phyloP scores from a whole-genome alignment of 768 basidiomycete genomes.

The Amanita brunnescens region DNA sequence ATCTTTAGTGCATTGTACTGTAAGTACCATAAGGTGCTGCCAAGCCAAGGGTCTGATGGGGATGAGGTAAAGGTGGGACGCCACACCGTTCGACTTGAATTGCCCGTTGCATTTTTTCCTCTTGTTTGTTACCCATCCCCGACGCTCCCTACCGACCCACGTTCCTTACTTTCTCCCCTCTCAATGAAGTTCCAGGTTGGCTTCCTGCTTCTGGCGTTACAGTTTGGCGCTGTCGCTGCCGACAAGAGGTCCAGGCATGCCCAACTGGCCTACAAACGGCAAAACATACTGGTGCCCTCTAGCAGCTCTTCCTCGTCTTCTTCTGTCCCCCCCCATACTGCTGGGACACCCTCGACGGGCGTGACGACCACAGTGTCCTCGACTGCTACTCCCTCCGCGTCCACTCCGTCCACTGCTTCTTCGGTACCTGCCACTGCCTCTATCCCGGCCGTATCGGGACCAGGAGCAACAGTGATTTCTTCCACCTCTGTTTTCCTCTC shows the following conservation, averaged over 20 bases:
- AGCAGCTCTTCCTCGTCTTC: background rate
- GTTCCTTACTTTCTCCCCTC: slow-evolving; percentile 19
- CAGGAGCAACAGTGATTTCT: background rate
- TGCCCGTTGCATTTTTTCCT: too few relatives aligned
- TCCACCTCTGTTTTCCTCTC: background rate
- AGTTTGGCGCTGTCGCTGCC: slow-evolving; percentile 28
- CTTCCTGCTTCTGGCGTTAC: slow-evolving; percentile 35
- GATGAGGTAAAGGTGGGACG: background rate
- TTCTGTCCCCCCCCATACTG: background rate
- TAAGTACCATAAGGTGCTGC: background rate
- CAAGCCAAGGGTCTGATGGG: background rate
- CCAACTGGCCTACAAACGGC: slow-evolving; percentile 32
- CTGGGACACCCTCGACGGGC: slow-evolving; percentile 2
- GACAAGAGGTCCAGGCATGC: slow-evolving; percentile 26
- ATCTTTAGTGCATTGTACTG: background rate
- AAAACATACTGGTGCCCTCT: slow-evolving; percentile 12
- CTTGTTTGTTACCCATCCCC: slow-evolving; percentile 1
- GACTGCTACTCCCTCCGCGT: background rate
- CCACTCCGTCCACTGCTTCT: slow-evolving; percentile 9
- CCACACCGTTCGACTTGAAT: slow-evolving; percentile 14
- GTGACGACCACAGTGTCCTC: background rate
- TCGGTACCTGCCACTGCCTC: background rate
- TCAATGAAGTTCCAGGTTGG: slow-evolving; percentile 39
- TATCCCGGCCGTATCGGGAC: background rate
- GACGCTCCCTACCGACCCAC: slow-evolving; percentile 12